Conservation (phyloP, 1,284 basidiomycete species). For the Farysia itapuensis region DNA sequence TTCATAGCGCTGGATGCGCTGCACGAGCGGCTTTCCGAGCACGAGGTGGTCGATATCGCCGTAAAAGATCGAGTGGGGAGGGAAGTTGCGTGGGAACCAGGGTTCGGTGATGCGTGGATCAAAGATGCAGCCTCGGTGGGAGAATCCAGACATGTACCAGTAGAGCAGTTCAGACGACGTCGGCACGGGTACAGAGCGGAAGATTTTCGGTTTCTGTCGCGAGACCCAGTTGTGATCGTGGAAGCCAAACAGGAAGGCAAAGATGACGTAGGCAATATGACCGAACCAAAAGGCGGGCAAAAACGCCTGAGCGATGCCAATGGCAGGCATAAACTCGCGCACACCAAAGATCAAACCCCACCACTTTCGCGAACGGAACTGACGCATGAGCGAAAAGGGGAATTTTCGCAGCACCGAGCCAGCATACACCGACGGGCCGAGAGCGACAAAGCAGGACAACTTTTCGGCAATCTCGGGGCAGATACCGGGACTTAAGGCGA, state of each 20-base stretch:
- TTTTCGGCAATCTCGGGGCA: constrained; percentile 54
- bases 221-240: constrained; percentile 56
- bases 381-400: constrained; percentile 54
- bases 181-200: constrained; percentile 50
- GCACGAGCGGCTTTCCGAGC: constrained; percentile 53
- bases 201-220: constrained; percentile 58
- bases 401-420: constrained; percentile 55
- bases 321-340: constrained; percentile 54
- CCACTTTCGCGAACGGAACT: constrained; percentile 52
- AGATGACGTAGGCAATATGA: constrained; percentile 57
- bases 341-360: constrained; percentile 58
- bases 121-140: constrained; percentile 58
- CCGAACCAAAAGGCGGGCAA: constrained; percentile 54
- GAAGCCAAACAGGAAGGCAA: constrained; percentile 56
- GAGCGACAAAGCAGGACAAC: constrained; percentile 51
- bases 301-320: constrained; percentile 47
- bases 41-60: constrained; percentile 56
- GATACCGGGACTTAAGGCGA: constrained; percentile 54
- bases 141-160: constrained; percentile 58
- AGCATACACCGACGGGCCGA: constrained; percentile 58
- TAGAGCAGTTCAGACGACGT: constrained; percentile 58
- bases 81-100: constrained; percentile 56
- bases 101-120: constrained; percentile 52
- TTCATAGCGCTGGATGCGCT: constrained; percentile 52
- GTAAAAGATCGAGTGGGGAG: constrained; percentile 56